Evolutionary conservation across 768 basidiomycete species (phyloP).

Genomic region (Strobilomyces echinocephalus): DNA sequence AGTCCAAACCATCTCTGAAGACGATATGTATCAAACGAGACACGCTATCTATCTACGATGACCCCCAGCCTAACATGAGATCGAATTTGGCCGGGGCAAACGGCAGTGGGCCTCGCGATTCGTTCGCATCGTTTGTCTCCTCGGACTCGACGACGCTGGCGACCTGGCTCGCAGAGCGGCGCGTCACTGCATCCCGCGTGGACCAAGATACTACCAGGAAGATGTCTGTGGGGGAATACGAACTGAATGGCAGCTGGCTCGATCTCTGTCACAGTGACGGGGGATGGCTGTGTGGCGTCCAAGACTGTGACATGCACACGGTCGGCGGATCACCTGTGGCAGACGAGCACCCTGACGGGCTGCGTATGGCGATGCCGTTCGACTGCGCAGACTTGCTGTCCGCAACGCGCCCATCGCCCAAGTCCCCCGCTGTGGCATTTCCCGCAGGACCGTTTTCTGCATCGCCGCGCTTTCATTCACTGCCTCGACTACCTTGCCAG

Average conservation of each 20-base stretch:
- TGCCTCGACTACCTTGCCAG: constrained; percentile 24
- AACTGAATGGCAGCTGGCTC: constrained; percentile 46
- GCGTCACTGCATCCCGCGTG: constrained; percentile 25
- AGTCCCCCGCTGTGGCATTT: constrained; percentile 6
- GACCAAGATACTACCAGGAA: constrained; percentile 25
- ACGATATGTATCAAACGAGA: constrained; percentile 7
- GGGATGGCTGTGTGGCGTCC: constrained; percentile 28
- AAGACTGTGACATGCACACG: constrained; percentile 30
- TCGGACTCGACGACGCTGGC: constrained; percentile 32
- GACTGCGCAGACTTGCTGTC: constrained; percentile 17
- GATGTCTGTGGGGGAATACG: constrained; percentile 47
- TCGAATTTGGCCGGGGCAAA: constrained; percentile 3
- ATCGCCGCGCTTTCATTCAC: constrained; percentile 19
- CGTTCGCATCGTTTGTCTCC: constrained; percentile 28
- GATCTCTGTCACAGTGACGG: constrained; percentile 20
- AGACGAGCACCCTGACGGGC: constrained; percentile 11
- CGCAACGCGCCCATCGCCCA: neutral
- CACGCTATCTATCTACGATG: constrained; percentile 9
- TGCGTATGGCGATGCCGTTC: constrained; percentile 26
- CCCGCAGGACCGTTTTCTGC: constrained; percentile 15
- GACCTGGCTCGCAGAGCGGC: constrained; percentile 39
- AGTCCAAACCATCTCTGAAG: constrained; percentile 12
- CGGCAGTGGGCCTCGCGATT: constrained; percentile 17
- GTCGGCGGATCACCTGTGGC: constrained; percentile 30
- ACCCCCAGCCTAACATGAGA: constrained; percentile 2